phyloP scores from a whole-genome alignment of 192 early-diverging fungal genomes.

The Paraglomus occultum region DNA sequence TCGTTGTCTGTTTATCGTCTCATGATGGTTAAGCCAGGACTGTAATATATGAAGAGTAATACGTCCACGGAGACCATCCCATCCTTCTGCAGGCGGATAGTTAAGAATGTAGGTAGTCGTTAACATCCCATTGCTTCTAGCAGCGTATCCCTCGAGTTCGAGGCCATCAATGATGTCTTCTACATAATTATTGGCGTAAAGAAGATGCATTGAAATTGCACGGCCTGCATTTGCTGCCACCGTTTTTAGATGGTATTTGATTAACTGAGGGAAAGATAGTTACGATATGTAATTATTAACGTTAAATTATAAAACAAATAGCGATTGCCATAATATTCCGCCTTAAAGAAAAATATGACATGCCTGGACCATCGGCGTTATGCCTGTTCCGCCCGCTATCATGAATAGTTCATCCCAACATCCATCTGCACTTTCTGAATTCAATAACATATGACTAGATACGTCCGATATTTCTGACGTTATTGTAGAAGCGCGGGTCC shows the following conservation, averaged over 20 bases:
- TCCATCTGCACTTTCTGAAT: conserved; percentile 23
- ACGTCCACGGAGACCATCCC: background rate
- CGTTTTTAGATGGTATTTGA: background rate
- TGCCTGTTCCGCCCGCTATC: conserved; percentile 29
- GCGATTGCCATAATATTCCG: too few species aligned
- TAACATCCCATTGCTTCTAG: background rate
- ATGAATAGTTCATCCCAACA: conserved; percentile 27
- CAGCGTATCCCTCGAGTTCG: background rate
- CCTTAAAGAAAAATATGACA: background rate
- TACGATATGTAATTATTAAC: background rate
- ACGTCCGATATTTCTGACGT: conserved; percentile 12
- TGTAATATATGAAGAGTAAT: background rate
- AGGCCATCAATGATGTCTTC: conserved; percentile 13
- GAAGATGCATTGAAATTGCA: background rate
- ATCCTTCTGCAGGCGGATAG: background rate
- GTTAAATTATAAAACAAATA: background rate
- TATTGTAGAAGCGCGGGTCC: too few species aligned
- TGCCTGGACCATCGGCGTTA: conserved; percentile 24
- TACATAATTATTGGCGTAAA: background rate
- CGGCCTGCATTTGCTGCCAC: background rate
- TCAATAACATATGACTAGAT: conserved; percentile 15
- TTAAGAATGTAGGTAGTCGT: background rate
- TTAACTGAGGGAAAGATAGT: background rate
- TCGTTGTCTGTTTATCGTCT: too few species aligned
- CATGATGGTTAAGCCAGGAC: background rate